These are phyloP conservation scores for Neonectria punicea DNA, from an alignment of 2,329 filamentous ascomycete genomes.

Conservation along the genomic window DNA sequence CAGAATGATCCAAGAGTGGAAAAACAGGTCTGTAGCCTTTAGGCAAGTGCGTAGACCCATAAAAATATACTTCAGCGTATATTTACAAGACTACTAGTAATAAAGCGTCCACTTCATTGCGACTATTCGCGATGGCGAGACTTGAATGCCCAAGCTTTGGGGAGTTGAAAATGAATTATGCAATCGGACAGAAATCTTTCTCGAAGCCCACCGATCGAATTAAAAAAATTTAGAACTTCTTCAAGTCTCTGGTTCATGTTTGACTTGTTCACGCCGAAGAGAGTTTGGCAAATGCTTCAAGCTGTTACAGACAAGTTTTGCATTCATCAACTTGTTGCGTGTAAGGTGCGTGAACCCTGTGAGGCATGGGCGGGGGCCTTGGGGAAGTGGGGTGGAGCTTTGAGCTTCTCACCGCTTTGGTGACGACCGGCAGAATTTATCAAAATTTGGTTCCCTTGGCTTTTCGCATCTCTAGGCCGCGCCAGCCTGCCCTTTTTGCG, in stretches of 20 bases:
- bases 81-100: too few relatives aligned
- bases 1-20: too few relatives aligned
- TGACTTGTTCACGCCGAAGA: neutral
- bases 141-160: neutral
- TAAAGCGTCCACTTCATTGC: too few relatives aligned
- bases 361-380: slow-evolving; percentile 6
- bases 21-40: too few relatives aligned
- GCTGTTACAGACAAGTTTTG: neutral
- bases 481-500: slow-evolving; percentile 12
- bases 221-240: too few relatives aligned
- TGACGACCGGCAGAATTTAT: slow-evolving; percentile 35
- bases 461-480: slow-evolving; percentile 6
- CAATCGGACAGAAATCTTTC: neutral
- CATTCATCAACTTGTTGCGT: neutral
- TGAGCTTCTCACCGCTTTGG: slow-evolving; percentile 34
- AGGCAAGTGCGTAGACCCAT: too few relatives aligned
- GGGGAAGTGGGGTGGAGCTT: neutral
- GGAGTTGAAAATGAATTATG: neutral
- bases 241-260: too few relatives aligned
- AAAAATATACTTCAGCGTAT: too few relatives aligned
- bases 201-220: too few relatives aligned
- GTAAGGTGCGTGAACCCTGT: neutral
- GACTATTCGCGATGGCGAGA: neutral
- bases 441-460: slow-evolving; percentile 34
- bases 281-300: neutral